Evolutionary conservation across 139 green algal species (phyloP), one percentile per base, ranked within the genome.

Genomic region (Chlamydomonas eustigma): DNA sequence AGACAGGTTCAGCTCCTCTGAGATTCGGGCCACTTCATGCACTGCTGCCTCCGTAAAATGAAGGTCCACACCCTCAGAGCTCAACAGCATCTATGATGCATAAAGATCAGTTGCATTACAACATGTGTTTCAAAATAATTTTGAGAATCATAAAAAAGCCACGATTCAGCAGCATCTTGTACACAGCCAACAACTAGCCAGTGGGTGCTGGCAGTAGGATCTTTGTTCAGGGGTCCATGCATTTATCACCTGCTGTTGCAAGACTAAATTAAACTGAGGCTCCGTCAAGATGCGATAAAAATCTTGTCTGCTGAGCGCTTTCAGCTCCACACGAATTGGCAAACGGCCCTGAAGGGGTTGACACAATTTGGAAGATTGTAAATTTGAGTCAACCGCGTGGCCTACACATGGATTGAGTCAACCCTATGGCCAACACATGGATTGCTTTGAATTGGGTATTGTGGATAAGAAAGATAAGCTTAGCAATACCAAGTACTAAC

Each of bases 291-390:
- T 94, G 69, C 91, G 83, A 74, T 89, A 87, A 51, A 96, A 88
- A 80, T 95, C 91, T 12, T 86, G 71, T 1, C 80, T 71, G 0
- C 76, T 88, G 22, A 93, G 79, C 4, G 78, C 85, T 76, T 97
- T 95, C 28, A 99, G 88, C 85, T 98, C 93, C 35, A 99, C 95
- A 22, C 95, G 88, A 36, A 99, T 97, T 34, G 95, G 95, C 52
- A 99, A 86, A 0, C 95, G 86, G 2, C 95, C 95, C 83, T 97
- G 8, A n/a, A n/a, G n/a, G n/a, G n/a, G n/a, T n/a, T n/a, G n/a
- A 25, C 12, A 28, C 5, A 24, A 18, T 44, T 6, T 4, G 44
- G 22, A 73, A 51, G 66, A 24, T 18, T 73, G 66, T 39, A 28
- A 6, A 30, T 22, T 6, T 73, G 8, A n/a, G n/a, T n/a, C n/a